Conservation (phyloP, 2,329 filamentous ascomycete genomes). For the Byssoonygena ceratinophila region DNA sequence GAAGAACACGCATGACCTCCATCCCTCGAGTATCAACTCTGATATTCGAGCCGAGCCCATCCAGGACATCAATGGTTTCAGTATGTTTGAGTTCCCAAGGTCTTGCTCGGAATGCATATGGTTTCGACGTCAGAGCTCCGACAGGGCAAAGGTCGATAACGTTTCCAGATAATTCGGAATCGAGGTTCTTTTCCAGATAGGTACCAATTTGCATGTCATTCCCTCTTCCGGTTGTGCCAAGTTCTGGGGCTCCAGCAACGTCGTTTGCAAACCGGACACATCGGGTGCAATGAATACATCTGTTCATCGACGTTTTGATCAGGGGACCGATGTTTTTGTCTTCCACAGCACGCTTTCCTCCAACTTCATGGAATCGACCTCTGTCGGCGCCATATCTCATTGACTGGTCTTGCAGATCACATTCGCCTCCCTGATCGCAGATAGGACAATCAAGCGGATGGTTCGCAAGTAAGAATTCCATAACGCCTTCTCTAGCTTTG, state of each 20-base stretch:
- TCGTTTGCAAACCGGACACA: constrained; percentile 98
- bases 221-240: constrained; percentile 87
- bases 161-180: constrained; percentile 91
- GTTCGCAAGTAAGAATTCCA: constrained; percentile 96
- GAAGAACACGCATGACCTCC: constrained; percentile 90
- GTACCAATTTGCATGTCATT: constrained; percentile 98
- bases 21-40: constrained; percentile 84
- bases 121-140: constrained; percentile 90
- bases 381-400: constrained; percentile 97
- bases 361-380: constrained; percentile 90
- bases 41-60: constrained; percentile 88
- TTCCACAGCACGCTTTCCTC: constrained; percentile 93
- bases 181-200: constrained; percentile 86
- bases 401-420: constrained; percentile 97
- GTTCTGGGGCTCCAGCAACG: constrained; percentile 85
- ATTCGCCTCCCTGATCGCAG: constrained; percentile 98
- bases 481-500: constrained; percentile 96
- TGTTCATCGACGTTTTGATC: constrained; percentile 99
- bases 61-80: constrained; percentile 88
- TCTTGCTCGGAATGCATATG: constrained; percentile 90
- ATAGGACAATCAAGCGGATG: constrained; percentile 94
- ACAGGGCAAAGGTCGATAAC: constrained; percentile 98
- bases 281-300: constrained; percentile 97
- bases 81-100: constrained; percentile 97
- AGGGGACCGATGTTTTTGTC: constrained; percentile 98